phyloP scores from a whole-genome alignment of 345 rosid species.

The Eucalyptus curtisii region DNA sequence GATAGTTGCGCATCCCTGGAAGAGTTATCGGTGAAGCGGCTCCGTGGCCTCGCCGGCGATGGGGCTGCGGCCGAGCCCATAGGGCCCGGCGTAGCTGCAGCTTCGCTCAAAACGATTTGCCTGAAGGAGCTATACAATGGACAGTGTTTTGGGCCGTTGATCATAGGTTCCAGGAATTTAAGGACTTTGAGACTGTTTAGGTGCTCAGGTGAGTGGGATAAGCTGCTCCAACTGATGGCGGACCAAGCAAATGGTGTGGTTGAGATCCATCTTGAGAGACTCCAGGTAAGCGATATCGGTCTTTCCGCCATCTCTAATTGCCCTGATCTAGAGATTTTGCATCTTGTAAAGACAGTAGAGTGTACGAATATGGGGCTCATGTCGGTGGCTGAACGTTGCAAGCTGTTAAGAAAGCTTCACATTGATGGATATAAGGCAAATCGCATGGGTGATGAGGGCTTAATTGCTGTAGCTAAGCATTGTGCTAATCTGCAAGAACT shows the following conservation, averaged over 20 bases:
- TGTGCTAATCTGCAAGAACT: slow-evolving; percentile 64
- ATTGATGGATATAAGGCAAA: slow-evolving; percentile 71
- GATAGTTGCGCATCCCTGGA: slow-evolving; percentile 60
- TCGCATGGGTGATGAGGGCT: slow-evolving; percentile 59
- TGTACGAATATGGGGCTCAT: slow-evolving; percentile 51
- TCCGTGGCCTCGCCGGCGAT: slow-evolving; percentile 45
- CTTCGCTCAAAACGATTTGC: slow-evolving; percentile 53
- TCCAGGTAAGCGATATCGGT: slow-evolving; percentile 56
- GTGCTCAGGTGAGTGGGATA: slow-evolving; percentile 85
- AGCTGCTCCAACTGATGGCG: slow-evolving; percentile 28
- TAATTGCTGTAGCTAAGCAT: slow-evolving; percentile 37
- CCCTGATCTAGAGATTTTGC: slow-evolving; percentile 51
- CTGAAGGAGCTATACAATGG: slow-evolving; percentile 70
- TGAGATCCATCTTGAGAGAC: slow-evolving; percentile 65
- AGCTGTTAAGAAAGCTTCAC: slow-evolving; percentile 58
- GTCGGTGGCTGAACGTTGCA: slow-evolving; percentile 44
- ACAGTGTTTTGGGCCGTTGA: slow-evolving; percentile 62
- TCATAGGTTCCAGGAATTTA: slow-evolving; percentile 51
- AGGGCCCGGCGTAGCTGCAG: slow-evolving; percentile 48
- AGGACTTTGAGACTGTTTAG: slow-evolving; percentile 62
- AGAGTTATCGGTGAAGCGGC: slow-evolving; percentile 73
- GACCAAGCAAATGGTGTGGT: slow-evolving; percentile 28
- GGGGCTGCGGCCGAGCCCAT: slow-evolving; percentile 45
- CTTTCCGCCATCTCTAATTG: slow-evolving; percentile 44
- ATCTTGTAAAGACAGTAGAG: slow-evolving; percentile 61